A percentile compares a stretch with the other conserved stretches of the same genome.
These are phyloP conservation scores for Suillus subaureus DNA, from an alignment of 768 basidiomycete species.

Conservation along the genomic window DNA sequence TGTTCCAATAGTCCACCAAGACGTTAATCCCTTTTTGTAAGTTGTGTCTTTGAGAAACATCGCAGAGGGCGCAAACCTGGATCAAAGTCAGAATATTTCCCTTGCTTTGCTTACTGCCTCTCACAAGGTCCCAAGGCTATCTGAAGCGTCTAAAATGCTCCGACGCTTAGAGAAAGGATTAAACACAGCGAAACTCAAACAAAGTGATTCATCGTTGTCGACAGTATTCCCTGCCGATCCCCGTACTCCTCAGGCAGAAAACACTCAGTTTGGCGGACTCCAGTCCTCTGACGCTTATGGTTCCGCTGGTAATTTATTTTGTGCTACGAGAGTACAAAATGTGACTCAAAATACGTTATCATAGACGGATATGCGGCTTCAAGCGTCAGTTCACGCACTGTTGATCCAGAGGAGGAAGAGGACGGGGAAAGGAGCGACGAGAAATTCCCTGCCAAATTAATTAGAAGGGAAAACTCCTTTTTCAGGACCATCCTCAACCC, in stretches of 20 bases:
- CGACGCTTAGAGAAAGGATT: conserved; percentile 84
- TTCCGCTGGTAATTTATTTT: conserved; percentile 24
- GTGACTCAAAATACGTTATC: conserved; percentile 6
- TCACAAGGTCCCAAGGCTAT: conserved; percentile 54
- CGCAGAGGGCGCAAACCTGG: conserved; percentile 87
- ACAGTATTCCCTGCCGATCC: conserved; percentile 35
- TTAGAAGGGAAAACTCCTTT: conserved; percentile 77
- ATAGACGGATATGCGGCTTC: conserved; percentile 21
- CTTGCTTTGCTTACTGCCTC: conserved; percentile 8
- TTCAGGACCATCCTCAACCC: conserved; percentile 85
- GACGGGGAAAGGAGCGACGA: conserved; percentile 64
- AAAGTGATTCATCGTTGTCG: conserved; percentile 38
- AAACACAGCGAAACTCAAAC: conserved; percentile 76
- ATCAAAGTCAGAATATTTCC: conserved; percentile 64
- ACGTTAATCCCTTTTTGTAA: conserved; percentile 30
- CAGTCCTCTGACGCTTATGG: conserved; percentile 33
- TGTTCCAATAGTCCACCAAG: conserved; percentile 18
- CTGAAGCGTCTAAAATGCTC: conserved; percentile 89
- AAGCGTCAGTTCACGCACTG: conserved; percentile 22
- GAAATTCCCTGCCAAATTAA: conserved; percentile 75
- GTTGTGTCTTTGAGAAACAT: conserved; percentile 88
- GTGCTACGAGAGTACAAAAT: neutral
- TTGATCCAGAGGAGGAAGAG: conserved; percentile 62
- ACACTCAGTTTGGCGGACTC: conserved; percentile 30
- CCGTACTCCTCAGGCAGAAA: conserved; percentile 25